Evolutionary conservation across 2,329 filamentous ascomycete genomes (phyloP).

Genomic region (Plenodomus lindquistii): DNA sequence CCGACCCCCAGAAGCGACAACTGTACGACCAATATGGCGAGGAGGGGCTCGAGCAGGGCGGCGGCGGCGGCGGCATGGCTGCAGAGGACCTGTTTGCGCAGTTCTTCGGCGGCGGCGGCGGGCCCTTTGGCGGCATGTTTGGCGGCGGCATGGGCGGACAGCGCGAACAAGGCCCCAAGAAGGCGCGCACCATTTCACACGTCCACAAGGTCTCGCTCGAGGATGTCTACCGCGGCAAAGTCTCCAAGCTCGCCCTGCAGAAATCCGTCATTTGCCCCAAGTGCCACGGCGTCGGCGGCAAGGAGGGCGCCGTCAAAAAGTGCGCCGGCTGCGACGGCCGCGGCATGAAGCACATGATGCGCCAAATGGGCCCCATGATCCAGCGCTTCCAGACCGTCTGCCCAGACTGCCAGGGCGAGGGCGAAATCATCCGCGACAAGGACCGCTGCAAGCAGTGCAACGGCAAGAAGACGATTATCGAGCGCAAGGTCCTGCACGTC

Average conservation of each 20-base stretch:
- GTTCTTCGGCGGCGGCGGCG: constrained; percentile 78
- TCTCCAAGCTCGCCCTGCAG: constrained; percentile 95
- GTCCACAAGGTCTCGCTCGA: constrained; percentile 98
- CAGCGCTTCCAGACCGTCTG: constrained; percentile 99
- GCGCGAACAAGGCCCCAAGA: constrained; percentile 78
- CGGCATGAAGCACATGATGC: constrained; percentile 99
- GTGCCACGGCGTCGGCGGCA: constrained; percentile 92
- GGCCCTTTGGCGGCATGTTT: constrained; percentile 67
- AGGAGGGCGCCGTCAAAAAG: constrained; percentile 95
- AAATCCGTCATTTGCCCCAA: constrained; percentile 96
- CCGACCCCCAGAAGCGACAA: constrained; percentile 85
- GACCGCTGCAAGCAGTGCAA: constrained; percentile 96
- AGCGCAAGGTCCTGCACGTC: constrained; percentile 97
- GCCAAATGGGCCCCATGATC: constrained; percentile 99
- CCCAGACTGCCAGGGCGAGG: constrained; percentile 96
- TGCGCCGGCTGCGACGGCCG: constrained; percentile 89
- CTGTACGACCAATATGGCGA: constrained; percentile 98
- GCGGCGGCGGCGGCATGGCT: constrained; percentile 82
- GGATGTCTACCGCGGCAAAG: constrained; percentile 97
- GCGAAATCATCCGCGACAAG: constrained; percentile 94
- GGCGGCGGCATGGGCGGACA: constrained; percentile 65
- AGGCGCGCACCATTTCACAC: constrained; percentile 96
- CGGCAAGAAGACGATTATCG: constrained; percentile 97
- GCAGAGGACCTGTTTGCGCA: constrained; percentile 96
- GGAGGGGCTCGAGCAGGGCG: constrained; percentile 86